A percentile compares a stretch with the other conserved stretches of the same genome.
Conservation (phyloP, 163 green algal species). For the Prototheca cutis region DNA sequence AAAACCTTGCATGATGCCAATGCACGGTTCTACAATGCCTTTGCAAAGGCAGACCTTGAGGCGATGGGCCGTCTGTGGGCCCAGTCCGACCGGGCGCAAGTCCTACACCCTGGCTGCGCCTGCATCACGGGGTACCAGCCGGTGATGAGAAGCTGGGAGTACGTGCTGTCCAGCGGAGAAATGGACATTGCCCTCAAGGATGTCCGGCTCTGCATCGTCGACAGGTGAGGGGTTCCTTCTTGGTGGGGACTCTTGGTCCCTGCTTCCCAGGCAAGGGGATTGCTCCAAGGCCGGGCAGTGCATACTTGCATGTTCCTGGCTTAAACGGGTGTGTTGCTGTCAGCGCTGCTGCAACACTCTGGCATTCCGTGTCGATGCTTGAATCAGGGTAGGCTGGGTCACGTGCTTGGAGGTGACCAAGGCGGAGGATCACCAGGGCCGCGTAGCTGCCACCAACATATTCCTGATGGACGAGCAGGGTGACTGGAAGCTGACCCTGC, state of each 20-base stretch:
- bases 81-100: slow-evolving; percentile 66
- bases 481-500: slow-evolving; percentile 68
- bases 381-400: slow-evolving; percentile 45
- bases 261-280: background rate
- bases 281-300: background rate
- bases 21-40: background rate
- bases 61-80: background rate
- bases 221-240: slow-evolving; percentile 5
- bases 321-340: background rate
- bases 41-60: background rate
- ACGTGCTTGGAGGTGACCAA: slow-evolving; percentile 81
- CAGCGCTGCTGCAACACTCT: background rate
- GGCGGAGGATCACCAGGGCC: slow-evolving; percentile 44
- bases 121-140: slow-evolving; percentile 62
- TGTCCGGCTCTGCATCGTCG: slow-evolving; percentile 47
- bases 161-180: slow-evolving; percentile 46
- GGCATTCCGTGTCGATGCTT: slow-evolving; percentile 8
- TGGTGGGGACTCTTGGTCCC: background rate
- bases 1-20: background rate
- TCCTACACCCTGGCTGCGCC: slow-evolving; percentile 63
- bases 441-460: slow-evolving; percentile 78
- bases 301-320: background rate
- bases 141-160: slow-evolving; percentile 76
- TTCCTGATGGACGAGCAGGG: slow-evolving; percentile 78
- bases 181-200: slow-evolving; percentile 69